Evolutionary conservation across 768 basidiomycete genomes (phyloP).

Genomic region (Chalciporus pseudorubinellus): DNA sequence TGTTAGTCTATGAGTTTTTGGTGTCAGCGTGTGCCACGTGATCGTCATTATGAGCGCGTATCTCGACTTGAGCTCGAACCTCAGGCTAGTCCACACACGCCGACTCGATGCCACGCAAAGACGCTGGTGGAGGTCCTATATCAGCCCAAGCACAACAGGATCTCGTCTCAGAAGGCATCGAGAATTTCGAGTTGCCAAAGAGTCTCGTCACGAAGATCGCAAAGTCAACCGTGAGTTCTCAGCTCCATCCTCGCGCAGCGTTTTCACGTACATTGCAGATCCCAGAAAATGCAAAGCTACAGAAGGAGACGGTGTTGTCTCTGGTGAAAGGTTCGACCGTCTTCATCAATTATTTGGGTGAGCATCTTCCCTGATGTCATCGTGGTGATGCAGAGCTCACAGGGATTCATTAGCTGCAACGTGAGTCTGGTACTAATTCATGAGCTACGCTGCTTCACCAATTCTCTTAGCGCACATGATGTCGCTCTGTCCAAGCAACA

Average conservation of each 20-base stretch:
- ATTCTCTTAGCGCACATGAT: constrained; percentile 70
- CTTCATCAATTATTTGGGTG: constrained; percentile 92
- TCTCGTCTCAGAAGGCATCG: constrained; percentile 78
- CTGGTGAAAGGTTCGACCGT: constrained; percentile 88
- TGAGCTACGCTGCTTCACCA: neutral
- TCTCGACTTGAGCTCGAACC: neutral
- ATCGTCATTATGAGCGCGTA: neutral
- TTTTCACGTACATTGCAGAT: constrained; percentile 47
- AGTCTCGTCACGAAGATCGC: constrained; percentile 81
- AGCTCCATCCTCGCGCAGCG: neutral
- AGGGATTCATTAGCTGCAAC: constrained; percentile 39
- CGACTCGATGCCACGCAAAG: constrained; percentile 65
- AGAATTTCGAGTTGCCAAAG: constrained; percentile 87
- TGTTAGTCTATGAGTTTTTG: neutral
- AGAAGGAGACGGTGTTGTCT: constrained; percentile 85
- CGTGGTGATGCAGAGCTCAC: neutral
- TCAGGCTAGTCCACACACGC: too few relatives aligned
- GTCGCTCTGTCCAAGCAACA: constrained; percentile 81
- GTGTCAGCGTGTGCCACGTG: neutral
- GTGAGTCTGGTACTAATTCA: constrained; percentile 29
- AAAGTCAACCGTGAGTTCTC: constrained; percentile 68
- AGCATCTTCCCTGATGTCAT: constrained; percentile 17
- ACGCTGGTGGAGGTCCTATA: constrained; percentile 49
- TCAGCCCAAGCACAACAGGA: constrained; percentile 80
- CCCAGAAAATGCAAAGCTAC: constrained; percentile 80